Base-by-base conservation (phyloP, 176 grass and related monocot species). In the Bromus sterilis region DNA sequence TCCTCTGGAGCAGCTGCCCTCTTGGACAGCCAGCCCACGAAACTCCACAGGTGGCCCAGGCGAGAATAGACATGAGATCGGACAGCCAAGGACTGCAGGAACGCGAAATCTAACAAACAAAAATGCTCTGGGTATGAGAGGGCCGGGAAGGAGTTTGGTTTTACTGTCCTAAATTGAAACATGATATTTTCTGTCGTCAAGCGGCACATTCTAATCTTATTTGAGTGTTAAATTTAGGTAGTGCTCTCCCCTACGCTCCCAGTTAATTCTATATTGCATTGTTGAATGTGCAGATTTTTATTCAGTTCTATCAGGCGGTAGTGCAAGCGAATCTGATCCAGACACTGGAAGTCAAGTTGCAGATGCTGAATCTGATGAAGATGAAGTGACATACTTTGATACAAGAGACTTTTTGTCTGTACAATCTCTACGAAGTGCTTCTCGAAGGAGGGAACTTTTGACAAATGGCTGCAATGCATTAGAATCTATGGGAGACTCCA, bases 281-380 rank as follows among this genome's bases (percentile, higher is more conserved):
- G 41, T 63, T 64, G 35, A 35, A 53, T 66, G 18, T 78, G 26
- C 94, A 97, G 95, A 97, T 89, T 97, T 97, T 84, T 97, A 91
- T 86, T 97, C 95, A 75, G 92, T 97, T 76, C 73, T 97, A 71
- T 97, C 95, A 81, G 95, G 91, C 78, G 95, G 92, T 30, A 92
- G 87, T 85, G 86, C 74, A 76, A 97, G 87, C 11, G 92, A 97
- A 65, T 97, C 95, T 65, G 95, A 97, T 83, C 87, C 85, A 16
- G 95, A 97, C 65, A 94, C 87, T 85, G 88, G 81, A 86, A 94
- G 95, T 84, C 95, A 94, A 89, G 83, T 84, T 31, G 87, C 87
- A 65, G 86, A 97, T 87, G 80, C 64, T 39, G 94, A 97, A 84
- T 90, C 94, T 18, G 92, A 97, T 68, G 89, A 94, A 86, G 89